Conservation (phyloP, 805 yeast genomes). For the Metschnikowia picachoensis region DNA sequence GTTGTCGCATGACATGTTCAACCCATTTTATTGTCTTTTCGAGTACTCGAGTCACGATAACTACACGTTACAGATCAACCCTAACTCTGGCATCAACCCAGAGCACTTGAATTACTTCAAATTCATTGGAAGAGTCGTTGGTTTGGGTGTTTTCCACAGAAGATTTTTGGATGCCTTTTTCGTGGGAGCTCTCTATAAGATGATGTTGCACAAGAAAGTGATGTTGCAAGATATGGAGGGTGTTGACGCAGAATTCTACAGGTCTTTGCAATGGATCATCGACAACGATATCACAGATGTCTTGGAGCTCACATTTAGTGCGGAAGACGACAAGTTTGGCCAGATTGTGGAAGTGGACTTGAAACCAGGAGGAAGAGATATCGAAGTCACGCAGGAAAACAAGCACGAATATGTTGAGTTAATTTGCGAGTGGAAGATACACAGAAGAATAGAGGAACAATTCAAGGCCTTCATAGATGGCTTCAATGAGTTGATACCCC, state of each 20-base stretch:
- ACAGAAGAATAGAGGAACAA: slow-evolving; percentile 90
- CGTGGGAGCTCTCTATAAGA: slow-evolving; percentile 95
- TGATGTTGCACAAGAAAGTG: slow-evolving; percentile 94
- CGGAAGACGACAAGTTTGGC: slow-evolving; percentile 92
- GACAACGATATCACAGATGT: slow-evolving; percentile 87
- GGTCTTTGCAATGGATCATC: slow-evolving; percentile 91
- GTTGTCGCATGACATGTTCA: slow-evolving; percentile 96
- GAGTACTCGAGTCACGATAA: slow-evolving; percentile 98
- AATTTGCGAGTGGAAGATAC: slow-evolving; percentile 93
- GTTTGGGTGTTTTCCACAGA: slow-evolving; percentile 96
- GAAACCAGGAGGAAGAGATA: slow-evolving; percentile 81
- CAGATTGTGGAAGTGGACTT: slow-evolving; percentile 85
- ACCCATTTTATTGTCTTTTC: slow-evolving; percentile 94
- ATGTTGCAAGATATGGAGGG: slow-evolving; percentile 97
- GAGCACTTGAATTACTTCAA: slow-evolving; percentile 98
- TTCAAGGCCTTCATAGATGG: slow-evolving; percentile 96
- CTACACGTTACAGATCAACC: slow-evolving; percentile 95
- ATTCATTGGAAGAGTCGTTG: slow-evolving; percentile 97
- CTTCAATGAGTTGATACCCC: slow-evolving; percentile 95
- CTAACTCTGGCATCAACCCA: slow-evolving; percentile 94
- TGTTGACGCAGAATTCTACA: slow-evolving; percentile 94
- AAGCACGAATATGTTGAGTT: slow-evolving; percentile 94
- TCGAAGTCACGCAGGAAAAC: slow-evolving; percentile 84
- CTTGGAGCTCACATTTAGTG: slow-evolving; percentile 83
- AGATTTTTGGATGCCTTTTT: slow-evolving; percentile 97